Conservation (phyloP, 2,329 filamentous ascomycete genomes). For the Fusarium cyanostomum region DNA sequence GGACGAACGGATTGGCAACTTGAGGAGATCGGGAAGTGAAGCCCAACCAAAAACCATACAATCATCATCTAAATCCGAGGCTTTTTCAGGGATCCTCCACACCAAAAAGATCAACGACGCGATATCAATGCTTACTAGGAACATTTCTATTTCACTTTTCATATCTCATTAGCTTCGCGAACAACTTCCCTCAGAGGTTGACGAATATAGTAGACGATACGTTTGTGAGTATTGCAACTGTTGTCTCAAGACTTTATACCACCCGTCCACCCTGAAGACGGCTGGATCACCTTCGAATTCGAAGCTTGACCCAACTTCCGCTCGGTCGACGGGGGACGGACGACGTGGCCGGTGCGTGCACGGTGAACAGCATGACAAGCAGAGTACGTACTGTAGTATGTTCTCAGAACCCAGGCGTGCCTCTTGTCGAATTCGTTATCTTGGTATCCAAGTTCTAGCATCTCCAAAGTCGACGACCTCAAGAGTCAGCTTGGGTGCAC, state of each 20-base stretch:
- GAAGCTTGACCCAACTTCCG: slow-evolving; percentile 26
- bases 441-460: background rate
- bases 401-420: background rate
- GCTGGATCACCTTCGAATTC: background rate
- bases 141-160: too few relatives aligned
- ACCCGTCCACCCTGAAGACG: too few relatives aligned
- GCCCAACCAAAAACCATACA: background rate
- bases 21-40: background rate
- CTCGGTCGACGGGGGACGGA: slow-evolving; percentile 40
- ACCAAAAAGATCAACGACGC: slow-evolving; percentile 1
- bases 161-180: too few relatives aligned
- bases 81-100: background rate
- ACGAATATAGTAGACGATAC: too few relatives aligned
- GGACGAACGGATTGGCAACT: slow-evolving; percentile 8
- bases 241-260: too few relatives aligned
- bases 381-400: background rate
- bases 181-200: too few relatives aligned
- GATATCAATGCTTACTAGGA: too few relatives aligned
- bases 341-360: slow-evolving; percentile 15
- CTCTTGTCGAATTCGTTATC: background rate
- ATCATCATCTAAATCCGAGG: background rate
- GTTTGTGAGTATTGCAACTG: too few relatives aligned
- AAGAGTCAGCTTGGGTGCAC: slow-evolving; percentile 3
- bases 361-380: background rate
- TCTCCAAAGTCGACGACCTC: background rate